These are phyloP conservation scores for Begonia masoniana DNA, from an alignment of 306 rosid genomes.

Conservation along the genomic window DNA sequence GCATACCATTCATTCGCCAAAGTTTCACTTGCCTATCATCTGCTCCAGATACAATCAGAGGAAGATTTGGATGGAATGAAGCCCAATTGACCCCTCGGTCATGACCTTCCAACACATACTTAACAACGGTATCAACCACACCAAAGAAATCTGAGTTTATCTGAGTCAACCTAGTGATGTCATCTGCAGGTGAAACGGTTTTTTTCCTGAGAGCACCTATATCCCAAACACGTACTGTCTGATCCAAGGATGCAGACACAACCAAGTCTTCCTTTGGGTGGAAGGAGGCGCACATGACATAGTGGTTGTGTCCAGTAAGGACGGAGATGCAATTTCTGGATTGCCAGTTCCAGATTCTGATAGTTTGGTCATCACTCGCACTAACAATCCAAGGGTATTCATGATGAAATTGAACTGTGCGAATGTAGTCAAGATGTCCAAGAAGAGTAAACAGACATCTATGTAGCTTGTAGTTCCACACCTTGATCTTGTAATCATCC, in stretches of 20 bases:
- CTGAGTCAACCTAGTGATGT: constrained; percentile 67
- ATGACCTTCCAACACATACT: constrained; percentile 90
- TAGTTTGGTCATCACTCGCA: constrained; percentile 92
- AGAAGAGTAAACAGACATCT: constrained; percentile 83
- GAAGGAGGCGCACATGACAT: constrained; percentile 85
- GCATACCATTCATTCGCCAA: constrained; percentile 83
- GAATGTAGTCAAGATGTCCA: constrained; percentile 92
- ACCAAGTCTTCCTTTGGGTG: constrained; percentile 83
- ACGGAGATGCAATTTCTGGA: constrained; percentile 86
- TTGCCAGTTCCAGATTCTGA: constrained; percentile 92
- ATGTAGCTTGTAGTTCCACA: constrained; percentile 94
- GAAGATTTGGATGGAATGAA: constrained; percentile 75
- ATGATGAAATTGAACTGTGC: constrained; percentile 84
- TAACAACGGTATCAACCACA: constrained; percentile 77
- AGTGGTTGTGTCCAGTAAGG: constrained; percentile 84
- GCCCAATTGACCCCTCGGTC: constrained; percentile 98
- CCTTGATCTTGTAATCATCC: constrained; percentile 95
- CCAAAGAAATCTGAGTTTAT: constrained; percentile 88
- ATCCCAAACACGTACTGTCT: constrained; percentile 93
- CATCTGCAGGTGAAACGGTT: constrained; percentile 73
- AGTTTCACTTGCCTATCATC: constrained; percentile 91
- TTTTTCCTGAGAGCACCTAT: constrained; percentile 77
- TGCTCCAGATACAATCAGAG: constrained; percentile 84
- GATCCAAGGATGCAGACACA: constrained; percentile 85
- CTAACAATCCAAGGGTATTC: constrained; percentile 89